Evolutionary conservation across 2,329 filamentous ascomycete genomes (phyloP), one percentile per base, ranked within the genome.

Genomic region (Xylaria sp.): DNA sequence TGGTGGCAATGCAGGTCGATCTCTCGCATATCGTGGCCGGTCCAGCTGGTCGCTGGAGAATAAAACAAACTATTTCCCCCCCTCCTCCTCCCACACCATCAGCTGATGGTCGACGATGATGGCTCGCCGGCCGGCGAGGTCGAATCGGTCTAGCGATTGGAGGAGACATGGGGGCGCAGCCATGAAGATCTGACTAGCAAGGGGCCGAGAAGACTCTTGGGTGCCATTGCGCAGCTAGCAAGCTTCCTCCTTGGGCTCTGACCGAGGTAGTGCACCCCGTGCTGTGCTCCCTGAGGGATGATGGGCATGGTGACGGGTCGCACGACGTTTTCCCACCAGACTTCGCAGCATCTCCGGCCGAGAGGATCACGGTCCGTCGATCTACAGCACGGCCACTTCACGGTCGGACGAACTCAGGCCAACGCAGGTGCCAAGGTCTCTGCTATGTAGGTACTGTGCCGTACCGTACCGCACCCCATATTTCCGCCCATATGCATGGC

Each of bases 401-500:
- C 11, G n/a, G 6, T 23, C 11, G 13, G 17, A 60, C 21, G 25
- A 25, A 23, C 27, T 29, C 43, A 48, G n/a, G 19, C 13, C 41
- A 27, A 21, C 41, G 3, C 27, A 47, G 15, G 29, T 19, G 46
- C 60, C 40, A 57, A 54, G 51, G 29, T n/a, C n/a, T n/a, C 31
- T 41, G 37, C 58, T 21, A 48, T n/a, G n/a, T n/a, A 53, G 53
- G 56, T 55, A 48, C 11, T 38, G 41, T 33, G 25, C 29, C 6
- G 27, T 54, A 52, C 55, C 38, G 38, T 52, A 56, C 54, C 37
- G 38, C 25, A 41, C 35, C 37, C 19, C 35, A 47, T 38, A 17
- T 52, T 43, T 44, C n/a, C n/a, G 7, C 54, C 58, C 58, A 59
- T 56, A 63, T 64, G 61, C 61, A 61, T 64, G 61, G 58, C 61